A percentile compares a stretch with the other conserved stretches of the same genome.
These are phyloP conservation scores for Hymenochaete sp. DNA, from an alignment of 1,284 basidiomycete species.

Conservation along the genomic window DNA sequence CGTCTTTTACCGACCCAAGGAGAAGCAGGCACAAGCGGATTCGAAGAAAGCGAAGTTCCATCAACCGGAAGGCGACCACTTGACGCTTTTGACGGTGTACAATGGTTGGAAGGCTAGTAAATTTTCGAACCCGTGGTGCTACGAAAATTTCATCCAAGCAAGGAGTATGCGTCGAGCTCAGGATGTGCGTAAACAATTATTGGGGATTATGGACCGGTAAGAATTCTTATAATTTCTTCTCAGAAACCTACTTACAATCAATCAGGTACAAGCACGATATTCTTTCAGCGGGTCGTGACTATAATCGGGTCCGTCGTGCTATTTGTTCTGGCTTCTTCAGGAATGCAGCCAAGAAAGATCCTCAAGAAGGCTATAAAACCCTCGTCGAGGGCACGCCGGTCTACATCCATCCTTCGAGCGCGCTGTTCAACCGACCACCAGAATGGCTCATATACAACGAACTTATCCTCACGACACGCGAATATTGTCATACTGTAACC, in stretches of 20 bases:
- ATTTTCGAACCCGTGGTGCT: constrained; percentile 95
- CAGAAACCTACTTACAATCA: constrained; percentile 10
- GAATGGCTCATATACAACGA: constrained; percentile 78
- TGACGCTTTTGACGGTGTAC: constrained; percentile 93
- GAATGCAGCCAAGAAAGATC: constrained; percentile 93
- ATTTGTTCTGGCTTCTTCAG: constrained; percentile 97
- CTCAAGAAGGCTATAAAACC: constrained; percentile 95
- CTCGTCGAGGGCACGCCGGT: constrained; percentile 96
- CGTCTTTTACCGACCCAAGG: constrained; percentile 96
- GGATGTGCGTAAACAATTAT: constrained; percentile 92
- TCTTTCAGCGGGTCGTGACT: constrained; percentile 84
- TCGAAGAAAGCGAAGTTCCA: constrained; percentile 99
- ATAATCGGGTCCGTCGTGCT: constrained; percentile 87
- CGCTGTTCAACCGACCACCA: constrained; percentile 89
- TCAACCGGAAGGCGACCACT: constrained; percentile 94
- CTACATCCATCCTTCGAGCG: constrained; percentile 96
- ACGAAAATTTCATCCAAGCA: constrained; percentile 96
- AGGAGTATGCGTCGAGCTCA: constrained; percentile 96
- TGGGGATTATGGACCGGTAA: constrained; percentile 97
- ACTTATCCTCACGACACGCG: constrained; percentile 66
- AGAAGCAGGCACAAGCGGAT: constrained; percentile 98
- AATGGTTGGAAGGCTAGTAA: constrained; percentile 97
- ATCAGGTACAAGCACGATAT: constrained; percentile 91
- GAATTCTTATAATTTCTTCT: constrained; percentile 21
- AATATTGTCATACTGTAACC: constrained; percentile 96